Evolutionary conservation across 108 stramenopile genomes (phyloP).

Genomic region (Stephanodiscus triporus): DNA sequence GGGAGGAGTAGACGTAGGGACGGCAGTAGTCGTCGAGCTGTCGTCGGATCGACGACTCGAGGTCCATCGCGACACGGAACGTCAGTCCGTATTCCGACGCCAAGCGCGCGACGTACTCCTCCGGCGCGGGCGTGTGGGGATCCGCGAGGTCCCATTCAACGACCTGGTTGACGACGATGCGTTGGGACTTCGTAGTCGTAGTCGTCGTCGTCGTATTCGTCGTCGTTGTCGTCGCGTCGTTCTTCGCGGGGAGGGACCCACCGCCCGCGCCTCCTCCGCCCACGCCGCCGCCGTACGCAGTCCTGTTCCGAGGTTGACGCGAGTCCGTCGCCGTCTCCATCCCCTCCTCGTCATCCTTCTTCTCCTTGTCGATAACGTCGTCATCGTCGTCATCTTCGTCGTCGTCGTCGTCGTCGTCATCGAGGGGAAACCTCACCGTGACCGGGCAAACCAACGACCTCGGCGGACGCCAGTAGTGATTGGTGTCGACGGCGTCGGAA

Average conservation of each 20-base stretch:
- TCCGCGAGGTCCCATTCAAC: slow-evolving; percentile 73
- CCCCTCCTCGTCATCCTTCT: neutral
- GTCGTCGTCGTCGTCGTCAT: slow-evolving; percentile 41
- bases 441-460: slow-evolving; percentile 34
- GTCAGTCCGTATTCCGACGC: slow-evolving; percentile 71
- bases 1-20: neutral
- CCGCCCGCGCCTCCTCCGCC: too few relatives aligned
- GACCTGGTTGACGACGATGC: too few relatives aligned
- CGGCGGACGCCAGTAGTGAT: slow-evolving; percentile 55
- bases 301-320: too few relatives aligned
- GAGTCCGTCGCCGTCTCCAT: too few relatives aligned
- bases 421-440: slow-evolving; percentile 63
- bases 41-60: slow-evolving; percentile 58
- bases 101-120: slow-evolving; percentile 56
- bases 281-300: too few relatives aligned
- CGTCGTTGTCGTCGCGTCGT: slow-evolving; percentile 40
- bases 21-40: slow-evolving; percentile 60
- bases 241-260: too few relatives aligned
- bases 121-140: slow-evolving; percentile 58
- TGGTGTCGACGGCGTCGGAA: slow-evolving; percentile 66
- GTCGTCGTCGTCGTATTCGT: neutral
- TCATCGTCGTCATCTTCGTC: slow-evolving; percentile 36
- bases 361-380: slow-evolving; percentile 19
- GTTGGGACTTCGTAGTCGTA: too few relatives aligned
- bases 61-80: slow-evolving; percentile 66